Conservation (phyloP, 345 rosid species). For the Euphorbia peplus region DNA sequence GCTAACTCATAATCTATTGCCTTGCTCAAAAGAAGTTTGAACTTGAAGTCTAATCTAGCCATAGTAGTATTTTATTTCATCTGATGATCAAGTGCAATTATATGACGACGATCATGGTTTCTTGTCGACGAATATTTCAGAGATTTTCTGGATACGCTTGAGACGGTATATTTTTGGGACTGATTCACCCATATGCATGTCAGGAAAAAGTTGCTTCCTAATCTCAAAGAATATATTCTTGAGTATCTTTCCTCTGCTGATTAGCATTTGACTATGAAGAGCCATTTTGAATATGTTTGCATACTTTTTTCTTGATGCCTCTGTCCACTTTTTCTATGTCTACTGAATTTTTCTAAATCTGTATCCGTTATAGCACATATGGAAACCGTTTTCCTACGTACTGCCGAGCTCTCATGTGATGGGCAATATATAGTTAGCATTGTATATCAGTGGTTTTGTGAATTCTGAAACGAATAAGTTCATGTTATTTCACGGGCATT, state of each 20-base stretch:
- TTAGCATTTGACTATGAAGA: not conserved
- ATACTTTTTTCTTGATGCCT: not conserved
- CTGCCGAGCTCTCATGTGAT: not conserved
- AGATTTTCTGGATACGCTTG: not conserved
- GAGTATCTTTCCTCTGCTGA: not conserved
- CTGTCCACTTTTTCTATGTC: not conserved
- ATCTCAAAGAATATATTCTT: not conserved
- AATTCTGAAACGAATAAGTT: not conserved
- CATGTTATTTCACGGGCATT: not conserved
- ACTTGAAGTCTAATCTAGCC: not conserved
- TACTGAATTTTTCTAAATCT: not conserved
- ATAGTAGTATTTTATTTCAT: not conserved
- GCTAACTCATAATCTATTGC: not conserved
- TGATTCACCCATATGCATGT: not conserved
- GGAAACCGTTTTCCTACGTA: not conserved
- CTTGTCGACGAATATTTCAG: not conserved
- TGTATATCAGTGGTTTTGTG: not conserved
- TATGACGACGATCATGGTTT: not conserved
- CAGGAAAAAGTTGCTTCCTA: constrained; percentile 2
- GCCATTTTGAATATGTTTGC: not conserved
- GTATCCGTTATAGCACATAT: not conserved
- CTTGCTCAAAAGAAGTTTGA: not conserved
- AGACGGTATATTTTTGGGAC: not conserved
- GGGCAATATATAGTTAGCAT: not conserved
- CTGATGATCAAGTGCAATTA: not conserved